phyloP scores from a whole-genome alignment of 1,284 basidiomycete genomes.

The Puccinia hordei region DNA sequence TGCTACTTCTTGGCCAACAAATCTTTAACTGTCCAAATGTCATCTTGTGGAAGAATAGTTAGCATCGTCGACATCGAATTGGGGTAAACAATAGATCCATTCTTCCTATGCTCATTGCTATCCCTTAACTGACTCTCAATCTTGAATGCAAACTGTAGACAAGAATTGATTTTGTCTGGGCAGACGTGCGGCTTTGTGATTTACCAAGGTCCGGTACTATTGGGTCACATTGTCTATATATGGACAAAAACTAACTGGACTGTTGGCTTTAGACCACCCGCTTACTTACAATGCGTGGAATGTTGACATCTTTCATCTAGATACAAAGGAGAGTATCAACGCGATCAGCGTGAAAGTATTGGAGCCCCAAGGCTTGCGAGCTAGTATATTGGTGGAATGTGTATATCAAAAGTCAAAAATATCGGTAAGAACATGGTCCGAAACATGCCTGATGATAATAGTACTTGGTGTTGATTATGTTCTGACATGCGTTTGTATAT shows the following conservation, averaged over 20 bases:
- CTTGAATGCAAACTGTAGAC: slow-evolving; percentile 62
- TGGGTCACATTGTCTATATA: not conserved
- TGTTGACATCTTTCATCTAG: slow-evolving; percentile 91
- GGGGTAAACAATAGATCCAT: slow-evolving; percentile 63
- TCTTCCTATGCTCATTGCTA: not conserved
- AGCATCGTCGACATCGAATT: slow-evolving; percentile 75
- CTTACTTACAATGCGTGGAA: slow-evolving; percentile 65
- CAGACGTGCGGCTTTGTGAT: slow-evolving; percentile 80
- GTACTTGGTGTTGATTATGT: not conserved
- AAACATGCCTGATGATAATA: not conserved
- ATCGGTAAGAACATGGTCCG: slow-evolving; percentile 64
- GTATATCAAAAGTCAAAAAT: slow-evolving; percentile 77
- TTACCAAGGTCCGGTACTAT: slow-evolving; percentile 66
- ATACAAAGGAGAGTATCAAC: slow-evolving; percentile 73
- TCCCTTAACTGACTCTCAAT: slow-evolving; percentile 1
- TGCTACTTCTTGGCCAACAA: slow-evolving; percentile 63
- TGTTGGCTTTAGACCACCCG: slow-evolving; percentile 55
- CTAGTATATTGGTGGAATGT: slow-evolving; percentile 70
- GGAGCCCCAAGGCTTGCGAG: slow-evolving; percentile 78
- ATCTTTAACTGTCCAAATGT: slow-evolving; percentile 73
- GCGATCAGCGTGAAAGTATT: slow-evolving; percentile 74
- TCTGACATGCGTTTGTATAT: not conserved
- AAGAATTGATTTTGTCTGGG: slow-evolving; percentile 76
- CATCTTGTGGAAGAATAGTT: slow-evolving; percentile 72
- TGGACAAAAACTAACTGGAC: not conserved